phyloP scores from a whole-genome alignment of 2,329 filamentous ascomycete species.

The Mollisiaceae sp. region DNA sequence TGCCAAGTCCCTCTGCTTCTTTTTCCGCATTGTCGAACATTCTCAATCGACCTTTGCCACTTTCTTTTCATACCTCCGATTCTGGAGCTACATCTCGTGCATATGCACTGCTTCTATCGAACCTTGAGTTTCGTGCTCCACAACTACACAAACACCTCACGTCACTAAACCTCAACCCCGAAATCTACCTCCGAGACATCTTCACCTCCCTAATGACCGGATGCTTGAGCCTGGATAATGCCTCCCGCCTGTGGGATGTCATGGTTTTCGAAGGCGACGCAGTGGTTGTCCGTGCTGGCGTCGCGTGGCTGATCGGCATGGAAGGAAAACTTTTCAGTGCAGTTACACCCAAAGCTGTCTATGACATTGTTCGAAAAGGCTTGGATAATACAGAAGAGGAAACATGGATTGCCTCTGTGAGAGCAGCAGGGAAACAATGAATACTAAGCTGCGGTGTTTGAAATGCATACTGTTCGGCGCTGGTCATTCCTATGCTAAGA shows the following conservation, averaged over 20 bases:
- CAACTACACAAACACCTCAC: constrained; percentile 69
- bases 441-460: background rate
- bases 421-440: constrained; percentile 34
- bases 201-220: constrained; percentile 70
- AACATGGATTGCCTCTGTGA: constrained; percentile 37
- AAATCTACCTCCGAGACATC: constrained; percentile 62
- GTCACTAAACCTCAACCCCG: constrained; percentile 50
- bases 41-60: constrained; percentile 74
- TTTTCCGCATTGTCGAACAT: constrained; percentile 79
- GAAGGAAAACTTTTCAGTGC: constrained; percentile 56
- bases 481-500: background rate
- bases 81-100: constrained; percentile 69
- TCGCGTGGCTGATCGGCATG: constrained; percentile 64
- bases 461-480: constrained; percentile 1
- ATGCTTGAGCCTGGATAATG: constrained; percentile 70
- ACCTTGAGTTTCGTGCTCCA: constrained; percentile 67
- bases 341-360: constrained; percentile 30
- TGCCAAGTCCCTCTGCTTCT: constrained; percentile 64
- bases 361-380: constrained; percentile 27
- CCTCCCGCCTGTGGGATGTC: constrained; percentile 78
- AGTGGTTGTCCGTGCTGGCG: constrained; percentile 71
- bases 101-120: constrained; percentile 72
- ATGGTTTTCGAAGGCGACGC: constrained; percentile 83
- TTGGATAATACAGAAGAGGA: constrained; percentile 33
- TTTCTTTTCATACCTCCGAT: constrained; percentile 78